Evolutionary conservation across 2,329 filamentous ascomycete species (phyloP), one percentile per base, ranked within the genome.

Genomic region (Coniochaeta sp.): DNA sequence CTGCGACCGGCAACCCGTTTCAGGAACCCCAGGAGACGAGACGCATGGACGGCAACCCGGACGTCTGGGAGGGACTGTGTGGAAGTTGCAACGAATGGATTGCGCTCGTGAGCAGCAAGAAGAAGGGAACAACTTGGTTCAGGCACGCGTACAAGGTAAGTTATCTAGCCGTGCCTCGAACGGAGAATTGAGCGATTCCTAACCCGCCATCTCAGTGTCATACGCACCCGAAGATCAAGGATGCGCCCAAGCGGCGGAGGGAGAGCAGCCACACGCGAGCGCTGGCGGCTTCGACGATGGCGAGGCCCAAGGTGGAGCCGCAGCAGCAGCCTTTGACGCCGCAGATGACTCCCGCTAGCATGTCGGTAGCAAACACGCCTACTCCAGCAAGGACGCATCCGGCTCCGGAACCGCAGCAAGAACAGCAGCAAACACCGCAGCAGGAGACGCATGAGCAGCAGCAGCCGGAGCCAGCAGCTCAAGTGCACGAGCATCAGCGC

Each of bases 91-190:
- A 87, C 65, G 88, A 91, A 62, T 93, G 89, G 89, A 88, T 93
- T 65, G 86, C 88, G 14, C 77, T 93, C 38, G 89, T 92, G 47
- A 93, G 89, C 75, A 91, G 87, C 72, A 93, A 93, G 77, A 93
- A 93, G 79, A 93, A 93, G 77, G 90, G 90, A n/a, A 96, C 90
- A 1, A 93, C 90, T 3, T 96, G 90, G 90, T 96, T 93, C 73
- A 81, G 91, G 65, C 91, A 96, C 73, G 90, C 90, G 55, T 95
- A 95, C 78, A 95, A 93, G 82, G 89, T 90, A 74, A 72, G 77
- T 72, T n/a, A 3, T n/a, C 22, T 26, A 2, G 8, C 17, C 7
- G 3, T 42, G 3, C 14, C 14, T 7, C 34, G 34, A 38, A 38
- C 14, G 14, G 14, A 38, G 16, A 38, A 12, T 4, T 28, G 6